Evolutionary conservation across 129 eudicot genomes (phyloP).

Genomic region (carrot (Daucus carota)): DH1_v3.0 NC_030381.2:55886501-55887000

Average conservation of each 20-base stretch:
- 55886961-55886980: constrained; percentile 45
- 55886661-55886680: background rate
- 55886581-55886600: background rate
- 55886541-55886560: constrained; percentile 20
- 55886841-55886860: constrained; percentile 86
- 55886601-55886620: background rate
- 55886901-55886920: constrained; percentile 83
- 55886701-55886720: background rate
- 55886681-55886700: background rate
- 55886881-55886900: constrained; percentile 68
- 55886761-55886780: background rate
- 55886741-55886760: background rate
- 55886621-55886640: background rate
- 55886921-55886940: constrained; percentile 56
- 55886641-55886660: background rate
- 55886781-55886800: constrained; percentile 84
- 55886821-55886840: constrained; percentile 74
- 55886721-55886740: background rate
- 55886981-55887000: constrained; percentile 54
- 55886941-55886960: constrained; percentile 43
- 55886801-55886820: constrained; percentile 84
- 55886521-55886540: constrained; percentile 84
- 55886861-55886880: constrained; percentile 79
- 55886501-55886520: constrained; percentile 91
- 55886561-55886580: background rate